Percentiles rank a stretch among this genome's conserved stretches.
These are phyloP conservation scores for Taxawa tesnikishii DNA, from an alignment of 2,329 filamentous ascomycete species.

Conservation along the genomic window DNA sequence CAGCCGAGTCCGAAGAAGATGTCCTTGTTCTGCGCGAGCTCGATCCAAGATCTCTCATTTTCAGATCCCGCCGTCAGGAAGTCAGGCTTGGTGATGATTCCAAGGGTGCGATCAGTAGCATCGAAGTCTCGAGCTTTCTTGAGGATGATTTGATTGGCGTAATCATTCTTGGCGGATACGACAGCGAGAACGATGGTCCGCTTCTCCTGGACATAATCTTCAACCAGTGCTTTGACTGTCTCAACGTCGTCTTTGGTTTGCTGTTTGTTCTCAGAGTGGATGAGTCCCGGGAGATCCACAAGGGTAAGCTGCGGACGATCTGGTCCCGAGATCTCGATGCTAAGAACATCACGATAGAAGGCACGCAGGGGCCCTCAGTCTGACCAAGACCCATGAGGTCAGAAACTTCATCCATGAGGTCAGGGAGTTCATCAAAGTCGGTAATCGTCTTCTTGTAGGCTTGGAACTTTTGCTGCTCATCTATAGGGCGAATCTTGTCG, in stretches of 20 bases:
- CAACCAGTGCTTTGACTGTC: conserved; percentile 22
- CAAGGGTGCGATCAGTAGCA: conserved; percentile 36
- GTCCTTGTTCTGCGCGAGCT: conserved; percentile 26
- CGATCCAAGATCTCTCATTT: conserved; percentile 28
- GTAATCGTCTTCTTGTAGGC: too few species aligned
- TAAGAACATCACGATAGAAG: conserved; percentile 36
- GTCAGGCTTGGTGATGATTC: conserved; percentile 49
- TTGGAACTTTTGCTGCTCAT: conserved; percentile 20
- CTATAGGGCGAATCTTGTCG: conserved; percentile 12
- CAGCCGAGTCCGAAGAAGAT: conserved; percentile 34
- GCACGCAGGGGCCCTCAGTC: conserved; percentile 6
- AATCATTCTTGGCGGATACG: conserved; percentile 30
- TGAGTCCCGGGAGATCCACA: conserved; percentile 26
- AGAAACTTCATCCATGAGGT: conserved; percentile 41
- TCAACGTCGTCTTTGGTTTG: conserved; percentile 22
- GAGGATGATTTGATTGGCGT: conserved; percentile 46
- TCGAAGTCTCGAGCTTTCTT: conserved; percentile 36
- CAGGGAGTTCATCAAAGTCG: conserved; percentile 29
- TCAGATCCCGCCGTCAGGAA: too few species aligned
- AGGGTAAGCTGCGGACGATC: conserved; percentile 22
- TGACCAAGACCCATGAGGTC: conserved; percentile 36
- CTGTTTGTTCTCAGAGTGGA: conserved; percentile 18
- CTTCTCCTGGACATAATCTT: conserved; percentile 43
- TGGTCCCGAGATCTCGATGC: conserved; percentile 35
- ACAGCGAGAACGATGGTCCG: conserved; percentile 40